Conservation (phyloP, 2,329 filamentous ascomycete genomes). For the Fusarium solani-melongenae region DNA sequence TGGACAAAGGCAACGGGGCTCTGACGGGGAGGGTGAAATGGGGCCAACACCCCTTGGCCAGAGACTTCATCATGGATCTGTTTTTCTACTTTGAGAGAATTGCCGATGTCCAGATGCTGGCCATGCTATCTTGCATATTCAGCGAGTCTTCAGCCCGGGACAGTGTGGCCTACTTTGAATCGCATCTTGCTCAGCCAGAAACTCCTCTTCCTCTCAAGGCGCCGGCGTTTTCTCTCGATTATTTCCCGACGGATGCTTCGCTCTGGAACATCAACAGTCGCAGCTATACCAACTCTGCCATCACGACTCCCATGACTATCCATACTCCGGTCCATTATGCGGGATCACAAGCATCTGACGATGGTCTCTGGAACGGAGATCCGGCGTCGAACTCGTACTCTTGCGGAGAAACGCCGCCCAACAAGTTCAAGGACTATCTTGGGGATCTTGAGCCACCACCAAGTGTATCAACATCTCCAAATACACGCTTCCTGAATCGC, state of each 20-base stretch:
- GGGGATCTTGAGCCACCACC: slow-evolving; percentile 60
- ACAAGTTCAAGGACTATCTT: slow-evolving; percentile 58
- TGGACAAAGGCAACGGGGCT: slow-evolving; percentile 27
- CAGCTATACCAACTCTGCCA: slow-evolving; percentile 64
- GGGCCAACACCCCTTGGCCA: slow-evolving; percentile 73
- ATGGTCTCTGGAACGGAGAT: slow-evolving; percentile 63
- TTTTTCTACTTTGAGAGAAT: slow-evolving; percentile 71
- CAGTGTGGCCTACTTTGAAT: slow-evolving; percentile 67
- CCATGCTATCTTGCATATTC: slow-evolving; percentile 78
- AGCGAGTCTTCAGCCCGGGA: slow-evolving; percentile 68
- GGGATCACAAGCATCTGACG: slow-evolving; percentile 68
- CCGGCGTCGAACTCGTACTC: slow-evolving; percentile 69
- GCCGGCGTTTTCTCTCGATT: slow-evolving; percentile 73
- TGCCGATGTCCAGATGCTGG: slow-evolving; percentile 76
- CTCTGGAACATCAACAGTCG: slow-evolving; percentile 64
- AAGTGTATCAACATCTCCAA: slow-evolving; percentile 70
- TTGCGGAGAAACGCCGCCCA: slow-evolving; percentile 70
- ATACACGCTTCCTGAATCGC: slow-evolving; percentile 63
- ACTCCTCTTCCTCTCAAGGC: slow-evolving; percentile 74
- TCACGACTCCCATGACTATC: slow-evolving; percentile 67
- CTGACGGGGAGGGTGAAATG: slow-evolving; percentile 73
- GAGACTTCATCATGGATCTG: slow-evolving; percentile 69
- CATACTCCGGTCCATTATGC: slow-evolving; percentile 66
- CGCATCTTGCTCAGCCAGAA: slow-evolving; percentile 66
- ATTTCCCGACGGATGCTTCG: slow-evolving; percentile 69